Evolutionary conservation across 352 stramenopile species (phyloP).

Genomic region (Globisporangium irregulare): DNA sequence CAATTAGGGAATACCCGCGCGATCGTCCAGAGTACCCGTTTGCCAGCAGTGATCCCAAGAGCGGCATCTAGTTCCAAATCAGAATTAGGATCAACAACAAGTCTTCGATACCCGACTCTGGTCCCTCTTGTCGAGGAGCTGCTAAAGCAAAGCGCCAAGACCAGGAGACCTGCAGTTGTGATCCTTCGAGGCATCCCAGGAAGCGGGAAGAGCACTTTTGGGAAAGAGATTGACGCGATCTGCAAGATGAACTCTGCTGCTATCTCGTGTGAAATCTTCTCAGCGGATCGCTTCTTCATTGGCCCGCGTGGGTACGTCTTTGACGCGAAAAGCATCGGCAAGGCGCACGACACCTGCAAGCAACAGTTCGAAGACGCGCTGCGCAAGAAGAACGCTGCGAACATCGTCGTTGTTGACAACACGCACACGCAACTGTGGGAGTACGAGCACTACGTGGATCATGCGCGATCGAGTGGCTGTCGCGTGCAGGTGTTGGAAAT

Average conservation of each 20-base stretch:
- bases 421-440: slow-evolving; percentile 71
- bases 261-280: slow-evolving; percentile 39
- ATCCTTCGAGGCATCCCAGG: slow-evolving; percentile 71
- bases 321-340: slow-evolving; percentile 43
- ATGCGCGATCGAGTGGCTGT: slow-evolving; percentile 26
- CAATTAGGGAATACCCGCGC: neutral
- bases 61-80: neutral
- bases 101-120: slow-evolving; percentile 33
- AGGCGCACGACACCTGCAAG: slow-evolving; percentile 51
- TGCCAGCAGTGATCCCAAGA: slow-evolving; percentile 19
- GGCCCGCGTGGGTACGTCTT: slow-evolving; percentile 60
- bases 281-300: slow-evolving; percentile 67
- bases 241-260: slow-evolving; percentile 22
- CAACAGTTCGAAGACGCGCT: slow-evolving; percentile 36
- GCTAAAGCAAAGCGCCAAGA: slow-evolving; percentile 23
- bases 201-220: slow-evolving; percentile 67
- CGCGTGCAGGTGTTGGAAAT: slow-evolving; percentile 51
- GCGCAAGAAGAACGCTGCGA: slow-evolving; percentile 4
- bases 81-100: neutral
- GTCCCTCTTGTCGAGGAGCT: slow-evolving; percentile 35
- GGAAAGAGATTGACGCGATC: slow-evolving; percentile 37
- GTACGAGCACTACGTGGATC: slow-evolving; percentile 51
- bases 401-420: slow-evolving; percentile 70
- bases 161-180: slow-evolving; percentile 34
- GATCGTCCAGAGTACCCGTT: slow-evolving; percentile 23